Evolutionary conservation across 83 land plant species (phyloP).

Genomic region (Larix sibirica): DNA sequence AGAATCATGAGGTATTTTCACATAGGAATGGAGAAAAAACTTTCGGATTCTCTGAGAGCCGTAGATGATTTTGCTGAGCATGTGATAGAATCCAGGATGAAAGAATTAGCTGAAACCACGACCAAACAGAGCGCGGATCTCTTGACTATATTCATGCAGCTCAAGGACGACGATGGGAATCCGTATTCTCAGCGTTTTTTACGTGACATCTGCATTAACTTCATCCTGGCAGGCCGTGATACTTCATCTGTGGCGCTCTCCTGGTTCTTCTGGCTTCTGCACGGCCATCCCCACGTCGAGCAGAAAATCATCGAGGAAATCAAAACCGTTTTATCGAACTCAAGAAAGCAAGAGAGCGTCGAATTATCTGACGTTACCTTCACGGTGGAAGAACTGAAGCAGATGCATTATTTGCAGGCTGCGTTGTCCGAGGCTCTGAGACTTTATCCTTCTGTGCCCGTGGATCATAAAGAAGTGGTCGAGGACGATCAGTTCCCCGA

Average conservation of each 20-base stretch:
- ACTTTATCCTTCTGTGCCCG: slow-evolving; percentile 76
- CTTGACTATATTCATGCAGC: slow-evolving; percentile 10
- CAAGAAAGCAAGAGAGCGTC: background rate
- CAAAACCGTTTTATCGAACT: background rate
- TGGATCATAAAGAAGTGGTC: slow-evolving; percentile 35
- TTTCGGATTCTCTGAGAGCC: slow-evolving; percentile 23
- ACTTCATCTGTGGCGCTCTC: slow-evolving; percentile 13
- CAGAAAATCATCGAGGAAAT: background rate
- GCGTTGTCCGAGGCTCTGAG: slow-evolving; percentile 63
- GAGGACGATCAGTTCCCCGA: slow-evolving; percentile 58
- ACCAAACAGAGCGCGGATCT: background rate
- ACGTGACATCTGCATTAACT: slow-evolving; percentile 7
- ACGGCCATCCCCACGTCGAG: background rate
- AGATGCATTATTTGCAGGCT: slow-evolving; percentile 53
- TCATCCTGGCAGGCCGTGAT: slow-evolving; percentile 17
- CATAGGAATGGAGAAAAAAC: slow-evolving; percentile 44
- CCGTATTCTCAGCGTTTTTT: background rate
- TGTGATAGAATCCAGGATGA: slow-evolving; percentile 25
- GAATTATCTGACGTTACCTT: background rate
- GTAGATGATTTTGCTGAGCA: slow-evolving; percentile 51
- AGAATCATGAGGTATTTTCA: slow-evolving; percentile 30
- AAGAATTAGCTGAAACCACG: slow-evolving; percentile 19
- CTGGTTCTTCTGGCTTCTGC: slow-evolving; percentile 16
- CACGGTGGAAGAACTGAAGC: slow-evolving; percentile 26
- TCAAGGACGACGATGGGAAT: background rate